Evolutionary conservation across 768 basidiomycete genomes (phyloP), one percentile per base, ranked within the genome.

Genomic region (Chiua virens): DNA sequence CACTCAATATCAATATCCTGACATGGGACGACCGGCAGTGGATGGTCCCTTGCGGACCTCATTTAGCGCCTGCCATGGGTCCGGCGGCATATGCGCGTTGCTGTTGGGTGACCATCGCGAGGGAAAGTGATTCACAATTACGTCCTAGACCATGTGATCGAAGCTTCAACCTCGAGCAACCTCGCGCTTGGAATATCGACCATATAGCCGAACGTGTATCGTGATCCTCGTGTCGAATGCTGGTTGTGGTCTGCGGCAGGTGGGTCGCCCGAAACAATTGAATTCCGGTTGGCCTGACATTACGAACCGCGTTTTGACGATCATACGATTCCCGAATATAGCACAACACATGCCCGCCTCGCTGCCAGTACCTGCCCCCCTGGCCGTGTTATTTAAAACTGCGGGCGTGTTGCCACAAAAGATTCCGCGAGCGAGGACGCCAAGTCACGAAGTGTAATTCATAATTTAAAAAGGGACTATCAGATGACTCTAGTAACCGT

Each of bases 231-330:
- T 27, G 27, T 30, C 18, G 49, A 47, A 39, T 9, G 45, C 37
- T 50, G n/a, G 13, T 45, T 14, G 38, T 54, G 22, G 53, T 38
- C 38, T 17, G 45, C 37, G 45, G 58, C 30, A 59, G 28, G 43
- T 36, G 45, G 42, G 45, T 50, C 34, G 23, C 52, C 32, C 22
- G 47, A 42, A 52, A 27, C 22, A 34, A 28, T 30, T 5, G 11
- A 14, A 9, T 23, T 20, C 41, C 30, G 38, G 45, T 47, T 50
- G 21, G 49, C 32, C 49, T 47, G 37, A 38, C 48, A 57, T 47
- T 38, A 51, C 42, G 56, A 57, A 57, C 41, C 54, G 37, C 28
- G 22, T 40, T 41, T 53, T 27, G 58, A 61, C 58, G 58, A 61
- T 59, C 58, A 23, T 40, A 28, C 41, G 49, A 41, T 49, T 32